Percentiles rank a stretch among this genome's conserved stretches.
Evolutionary conservation across 768 basidiomycete genomes (phyloP).

Genomic region (Leccinellum luteum): DNA sequence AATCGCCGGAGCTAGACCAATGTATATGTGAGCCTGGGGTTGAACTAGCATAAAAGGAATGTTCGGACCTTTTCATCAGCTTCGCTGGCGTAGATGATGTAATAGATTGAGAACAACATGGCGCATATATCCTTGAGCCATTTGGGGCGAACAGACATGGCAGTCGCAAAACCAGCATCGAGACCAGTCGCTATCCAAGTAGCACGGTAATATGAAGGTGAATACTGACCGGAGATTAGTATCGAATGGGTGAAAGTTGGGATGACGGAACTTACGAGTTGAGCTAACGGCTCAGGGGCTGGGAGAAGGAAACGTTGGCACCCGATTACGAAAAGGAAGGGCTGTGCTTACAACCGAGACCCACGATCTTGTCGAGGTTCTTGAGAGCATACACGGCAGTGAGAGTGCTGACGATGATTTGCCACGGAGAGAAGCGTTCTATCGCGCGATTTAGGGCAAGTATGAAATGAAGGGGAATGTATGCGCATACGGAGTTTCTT

Average conservation of each 20-base stretch:
- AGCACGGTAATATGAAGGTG: conserved; percentile 90
- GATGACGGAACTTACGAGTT: conserved; percentile 55
- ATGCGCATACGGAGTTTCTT: conserved; percentile 52
- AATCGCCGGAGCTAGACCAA: conserved; percentile 78
- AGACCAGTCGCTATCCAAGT: conserved; percentile 93
- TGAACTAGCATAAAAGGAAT: not conserved
- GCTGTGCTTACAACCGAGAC: conserved; percentile 59
- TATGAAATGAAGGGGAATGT: not conserved
- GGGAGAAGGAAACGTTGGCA: conserved; percentile 3
- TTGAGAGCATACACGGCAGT: conserved; percentile 81
- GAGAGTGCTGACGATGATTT: conserved; percentile 82
- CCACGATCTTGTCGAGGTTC: conserved; percentile 83
- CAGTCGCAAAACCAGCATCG: conserved; percentile 97
- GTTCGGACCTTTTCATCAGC: conserved; percentile 90
- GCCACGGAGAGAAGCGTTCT: conserved; percentile 95
- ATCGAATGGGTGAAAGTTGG: not conserved
- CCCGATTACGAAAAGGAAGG: not conserved
- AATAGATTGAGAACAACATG: conserved; percentile 83
- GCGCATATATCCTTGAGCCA: conserved; percentile 90
- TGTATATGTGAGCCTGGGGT: not conserved
- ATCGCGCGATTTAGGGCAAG: not conserved
- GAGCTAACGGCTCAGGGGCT: conserved; percentile 93
- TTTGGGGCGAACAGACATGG: conserved; percentile 87
- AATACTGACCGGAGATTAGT: conserved; percentile 55
- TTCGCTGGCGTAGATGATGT: conserved; percentile 83